Percentiles rank a stretch among this genome's conserved stretches.
phyloP scores from a whole-genome alignment of 148 eudicot species.

The Rhododendron henanense region DNA sequence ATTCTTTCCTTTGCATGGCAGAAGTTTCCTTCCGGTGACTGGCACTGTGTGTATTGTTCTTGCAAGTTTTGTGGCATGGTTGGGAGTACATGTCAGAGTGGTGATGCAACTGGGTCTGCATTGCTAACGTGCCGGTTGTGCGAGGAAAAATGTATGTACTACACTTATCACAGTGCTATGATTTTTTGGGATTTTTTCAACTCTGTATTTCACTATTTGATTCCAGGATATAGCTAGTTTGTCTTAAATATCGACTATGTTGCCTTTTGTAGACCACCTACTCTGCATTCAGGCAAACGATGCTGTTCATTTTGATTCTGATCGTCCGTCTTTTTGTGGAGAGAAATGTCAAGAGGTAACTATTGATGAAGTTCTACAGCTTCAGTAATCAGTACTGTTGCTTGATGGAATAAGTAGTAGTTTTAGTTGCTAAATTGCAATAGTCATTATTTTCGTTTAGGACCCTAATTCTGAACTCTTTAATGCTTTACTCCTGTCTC shows the following conservation, averaged over 20 bases:
- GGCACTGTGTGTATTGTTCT: constrained; percentile 79
- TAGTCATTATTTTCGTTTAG: not conserved
- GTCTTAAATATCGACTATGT: constrained; percentile 12
- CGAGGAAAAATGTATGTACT: constrained; percentile 70
- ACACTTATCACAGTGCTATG: not conserved
- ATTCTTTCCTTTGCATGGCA: constrained; percentile 23
- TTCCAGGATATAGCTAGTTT: constrained; percentile 10
- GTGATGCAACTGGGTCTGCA: constrained; percentile 26
- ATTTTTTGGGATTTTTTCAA: not conserved
- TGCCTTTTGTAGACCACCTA: constrained; percentile 53
- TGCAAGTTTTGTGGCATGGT: constrained; percentile 79
- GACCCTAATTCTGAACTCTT: not conserved
- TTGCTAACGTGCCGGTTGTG: constrained; percentile 66
- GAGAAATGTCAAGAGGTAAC: constrained; percentile 68
- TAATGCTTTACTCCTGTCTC: not conserved
- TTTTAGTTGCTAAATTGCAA: constrained; percentile 8
- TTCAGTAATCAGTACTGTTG: not conserved
- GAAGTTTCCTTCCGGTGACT: constrained; percentile 87
- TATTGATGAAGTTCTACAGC: not conserved
- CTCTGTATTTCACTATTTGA: constrained; percentile 8
- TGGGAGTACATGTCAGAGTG: constrained; percentile 27
- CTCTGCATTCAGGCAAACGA: constrained; percentile 41
- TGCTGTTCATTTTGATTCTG: constrained; percentile 18
- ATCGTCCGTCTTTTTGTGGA: constrained; percentile 54
- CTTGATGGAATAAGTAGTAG: not conserved